Evolutionary conservation across 1,284 basidiomycete species (phyloP), one percentile per base, ranked within the genome.

Genomic region (Tetrapyrgos nigripes): DNA sequence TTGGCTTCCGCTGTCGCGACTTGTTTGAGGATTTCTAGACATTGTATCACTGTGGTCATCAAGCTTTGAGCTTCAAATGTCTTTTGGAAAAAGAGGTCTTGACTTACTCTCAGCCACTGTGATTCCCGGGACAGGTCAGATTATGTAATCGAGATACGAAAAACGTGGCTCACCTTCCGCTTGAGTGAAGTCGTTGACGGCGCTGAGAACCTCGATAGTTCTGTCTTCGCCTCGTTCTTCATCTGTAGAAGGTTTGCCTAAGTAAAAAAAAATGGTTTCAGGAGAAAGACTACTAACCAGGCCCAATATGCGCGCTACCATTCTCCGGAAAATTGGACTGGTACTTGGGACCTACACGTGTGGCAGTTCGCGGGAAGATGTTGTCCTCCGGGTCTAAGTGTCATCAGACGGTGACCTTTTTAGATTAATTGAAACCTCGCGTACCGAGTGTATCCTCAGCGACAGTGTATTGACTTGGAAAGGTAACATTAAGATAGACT

Each of bases 321-420:
- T 77, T 72, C 61, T 83, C 80, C 40, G 83, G 82, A 1, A 88
- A 80, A 52, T 67, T 80, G 8, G 88, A 91, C 71, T 98, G 96
- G 71, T 86, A 98, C 69, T 93, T 96, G 51, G 88, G 83, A 3
- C 96, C 96, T 24, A 94, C 82, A 17, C 96, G 88, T 14, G 93
- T 96, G 2, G 93, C 92, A 6, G 93, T 88, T 50, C 94, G 89
- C 57, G 96, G 95, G 74, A 96, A 98, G 71, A 97, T 97, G 57
- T 94, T 86, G 78, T 98, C 96, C 73, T 98, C 93, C 35, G 93
- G 87, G 80, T 97, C 95, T 91, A 54, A 35, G 44, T 43, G 28
- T 69, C 13, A 64, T 62, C 58, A 68, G 8, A 33, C 31, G 31
- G 14, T 64, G 27, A 53, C 27, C 8, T 24, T 35, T 26, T 37